These are phyloP conservation scores for Cercospora beticola DNA, from an alignment of 2,329 filamentous ascomycete species.

Conservation along the genomic window DNA sequence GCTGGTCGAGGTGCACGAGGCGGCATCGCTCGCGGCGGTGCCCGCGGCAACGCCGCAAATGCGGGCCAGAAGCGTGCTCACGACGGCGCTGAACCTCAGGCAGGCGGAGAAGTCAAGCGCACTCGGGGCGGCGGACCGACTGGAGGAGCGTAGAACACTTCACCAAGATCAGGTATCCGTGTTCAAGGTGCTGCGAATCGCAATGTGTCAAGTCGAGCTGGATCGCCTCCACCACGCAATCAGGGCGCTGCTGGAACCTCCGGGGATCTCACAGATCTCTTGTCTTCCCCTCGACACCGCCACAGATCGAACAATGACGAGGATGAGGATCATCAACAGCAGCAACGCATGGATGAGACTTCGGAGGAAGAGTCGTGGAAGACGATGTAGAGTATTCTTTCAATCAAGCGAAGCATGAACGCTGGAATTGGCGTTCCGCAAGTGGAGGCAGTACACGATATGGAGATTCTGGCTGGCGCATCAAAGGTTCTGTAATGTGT, in stretches of 20 bases:
- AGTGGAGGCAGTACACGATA: not conserved
- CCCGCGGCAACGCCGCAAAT: constrained; percentile 31
- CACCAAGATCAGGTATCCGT: constrained; percentile 1
- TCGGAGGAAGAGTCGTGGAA: constrained; percentile 5
- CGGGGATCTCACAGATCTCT: not conserved
- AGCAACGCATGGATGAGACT: constrained; percentile 5
- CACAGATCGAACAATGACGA: not conserved
- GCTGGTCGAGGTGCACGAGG: constrained; percentile 3
- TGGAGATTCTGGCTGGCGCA: not conserved
- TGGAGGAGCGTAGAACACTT: constrained; percentile 21
- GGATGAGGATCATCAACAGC: not conserved
- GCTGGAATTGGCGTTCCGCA: not conserved
- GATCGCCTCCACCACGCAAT: not conserved
- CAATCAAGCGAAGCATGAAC: not conserved
- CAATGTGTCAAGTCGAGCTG: not conserved
- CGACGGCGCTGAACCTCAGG: constrained; percentile 31
- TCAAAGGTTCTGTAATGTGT: not conserved
- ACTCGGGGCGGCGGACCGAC: constrained; percentile 31
- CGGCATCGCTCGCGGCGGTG: constrained; percentile 30
- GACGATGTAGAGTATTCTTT: not conserved
- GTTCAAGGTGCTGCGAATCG: constrained; percentile 6
- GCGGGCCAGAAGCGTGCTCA: constrained; percentile 38
- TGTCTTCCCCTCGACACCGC: not conserved
- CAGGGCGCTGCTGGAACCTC: not conserved
- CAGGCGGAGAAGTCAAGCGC: constrained; percentile 34